Conservation (phyloP, 805 yeast species). For the Monosporozyma aquatica region DNA sequence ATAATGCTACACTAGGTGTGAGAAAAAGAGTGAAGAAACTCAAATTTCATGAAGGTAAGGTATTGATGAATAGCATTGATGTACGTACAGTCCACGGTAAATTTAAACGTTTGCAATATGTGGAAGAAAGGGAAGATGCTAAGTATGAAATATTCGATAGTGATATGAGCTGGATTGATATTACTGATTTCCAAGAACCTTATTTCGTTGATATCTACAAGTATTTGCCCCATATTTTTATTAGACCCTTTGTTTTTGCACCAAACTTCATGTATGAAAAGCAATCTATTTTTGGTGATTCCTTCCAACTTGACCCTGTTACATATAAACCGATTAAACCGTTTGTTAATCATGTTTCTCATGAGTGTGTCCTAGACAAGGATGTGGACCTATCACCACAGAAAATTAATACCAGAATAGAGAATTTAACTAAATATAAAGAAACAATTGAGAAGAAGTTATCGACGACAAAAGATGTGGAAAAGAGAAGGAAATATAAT, state of each 20-base stretch:
- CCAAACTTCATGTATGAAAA: conserved; percentile 64
- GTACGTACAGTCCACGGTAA: conserved; percentile 45
- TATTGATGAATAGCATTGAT: conserved; percentile 47
- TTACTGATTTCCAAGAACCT: conserved; percentile 52
- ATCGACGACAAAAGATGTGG: conserved; percentile 12
- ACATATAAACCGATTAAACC: conserved; percentile 33
- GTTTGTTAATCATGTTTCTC: conserved; percentile 49
- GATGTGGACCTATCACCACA: conserved; percentile 16
- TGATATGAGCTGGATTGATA: conserved; percentile 54
- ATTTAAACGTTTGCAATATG: conserved; percentile 30
- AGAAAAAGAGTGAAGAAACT: conserved; percentile 43
- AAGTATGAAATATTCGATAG: conserved; percentile 39
- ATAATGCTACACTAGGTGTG: conserved; percentile 38
- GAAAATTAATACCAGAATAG: conserved; percentile 15
- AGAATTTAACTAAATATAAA: conserved; percentile 33
- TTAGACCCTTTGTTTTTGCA: conserved; percentile 55
- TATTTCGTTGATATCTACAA: conserved; percentile 34
- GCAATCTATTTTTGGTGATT: conserved; percentile 44
- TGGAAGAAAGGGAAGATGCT: conserved; percentile 13
- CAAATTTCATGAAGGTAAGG: conserved; percentile 60
- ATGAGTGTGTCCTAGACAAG: conserved; percentile 44
- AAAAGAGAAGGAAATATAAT: conserved; percentile 12
- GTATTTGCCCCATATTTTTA: conserved; percentile 36
- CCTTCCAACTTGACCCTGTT: conserved; percentile 32
- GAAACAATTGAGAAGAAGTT: conserved; percentile 36